A percentile compares a stretch with the other conserved stretches of the same genome.
phyloP scores from a whole-genome alignment of 768 basidiomycete species.

The Termitomyces sp. region DNA sequence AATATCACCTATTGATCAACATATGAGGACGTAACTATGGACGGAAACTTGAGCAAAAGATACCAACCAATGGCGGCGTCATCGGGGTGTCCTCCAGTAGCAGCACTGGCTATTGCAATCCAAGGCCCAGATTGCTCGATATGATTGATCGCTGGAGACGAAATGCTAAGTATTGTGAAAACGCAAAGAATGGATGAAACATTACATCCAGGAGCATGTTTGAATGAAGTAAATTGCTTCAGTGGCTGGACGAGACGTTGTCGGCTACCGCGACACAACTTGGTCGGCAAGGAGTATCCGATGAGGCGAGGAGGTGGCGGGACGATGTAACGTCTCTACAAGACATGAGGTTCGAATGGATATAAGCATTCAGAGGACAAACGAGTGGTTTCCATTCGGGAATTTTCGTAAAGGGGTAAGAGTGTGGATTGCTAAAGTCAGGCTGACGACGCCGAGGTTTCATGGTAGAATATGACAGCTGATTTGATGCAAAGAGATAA shows the following conservation, averaged over 20 bases:
- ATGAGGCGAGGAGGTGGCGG: neutral
- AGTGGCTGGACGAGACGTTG: constrained; percentile 10
- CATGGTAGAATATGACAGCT: constrained; percentile 2
- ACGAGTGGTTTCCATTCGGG: constrained; percentile 13
- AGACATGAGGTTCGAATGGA: neutral
- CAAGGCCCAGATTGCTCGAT: constrained; percentile 39
- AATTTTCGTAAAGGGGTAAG: neutral
- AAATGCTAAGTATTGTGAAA: neutral
- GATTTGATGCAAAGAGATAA: constrained; percentile 6
- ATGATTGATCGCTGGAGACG: constrained; percentile 40
- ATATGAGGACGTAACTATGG: neutral
- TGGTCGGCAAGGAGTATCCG: constrained; percentile 1
- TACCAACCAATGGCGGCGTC: constrained; percentile 17
- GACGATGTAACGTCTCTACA: neutral
- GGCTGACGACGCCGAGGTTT: neutral
- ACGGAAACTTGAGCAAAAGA: neutral
- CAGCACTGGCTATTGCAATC: constrained; percentile 40
- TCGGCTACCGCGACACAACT: constrained; percentile 3
- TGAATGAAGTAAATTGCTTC: constrained; percentile 26
- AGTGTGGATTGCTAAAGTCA: constrained; percentile 8
- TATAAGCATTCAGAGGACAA: neutral
- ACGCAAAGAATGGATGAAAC: neutral
- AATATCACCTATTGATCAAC: constrained; percentile 20
- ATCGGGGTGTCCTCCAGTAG: constrained; percentile 39
- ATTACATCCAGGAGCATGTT: constrained; percentile 38